Evolutionary conservation across 495 filamentous ascomycete genomes (phyloP).

Genomic region (Alectoria sarmentosa): DNA sequence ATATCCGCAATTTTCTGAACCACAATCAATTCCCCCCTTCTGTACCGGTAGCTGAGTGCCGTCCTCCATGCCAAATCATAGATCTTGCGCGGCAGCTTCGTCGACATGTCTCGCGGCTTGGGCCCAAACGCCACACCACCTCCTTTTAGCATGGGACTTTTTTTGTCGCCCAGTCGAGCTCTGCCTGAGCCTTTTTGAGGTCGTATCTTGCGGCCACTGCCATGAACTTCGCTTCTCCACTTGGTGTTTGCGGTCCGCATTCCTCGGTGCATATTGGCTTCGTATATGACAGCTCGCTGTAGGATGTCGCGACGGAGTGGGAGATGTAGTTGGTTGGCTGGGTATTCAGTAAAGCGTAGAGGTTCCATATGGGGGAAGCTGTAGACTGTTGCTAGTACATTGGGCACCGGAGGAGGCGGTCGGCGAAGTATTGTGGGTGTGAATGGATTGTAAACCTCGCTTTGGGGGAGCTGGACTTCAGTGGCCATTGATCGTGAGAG

Average conservation of each 20-base stretch:
- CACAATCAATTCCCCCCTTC: constrained; percentile 77
- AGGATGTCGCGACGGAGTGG: constrained; percentile 88
- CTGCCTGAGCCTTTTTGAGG: constrained; percentile 79
- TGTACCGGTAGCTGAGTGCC: constrained; percentile 84
- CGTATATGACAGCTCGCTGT: constrained; percentile 86
- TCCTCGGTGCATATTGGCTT: constrained; percentile 81
- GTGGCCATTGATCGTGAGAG: constrained; percentile 70
- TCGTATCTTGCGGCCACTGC: constrained; percentile 66
- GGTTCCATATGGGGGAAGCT: constrained; percentile 87
- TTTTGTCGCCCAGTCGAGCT: constrained; percentile 71
- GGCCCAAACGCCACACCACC: constrained; percentile 86
- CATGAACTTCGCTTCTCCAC: constrained; percentile 75
- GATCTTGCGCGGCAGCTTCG: constrained; percentile 74
- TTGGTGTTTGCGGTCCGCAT: constrained; percentile 76
- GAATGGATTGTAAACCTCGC: constrained; percentile 26
- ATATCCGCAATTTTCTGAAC: constrained; percentile 67
- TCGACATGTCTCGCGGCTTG: constrained; percentile 80
- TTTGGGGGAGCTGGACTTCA: constrained; percentile 43
- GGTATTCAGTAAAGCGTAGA: constrained; percentile 67
- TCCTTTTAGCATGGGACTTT: constrained; percentile 76
- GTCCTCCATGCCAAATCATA: constrained; percentile 97
- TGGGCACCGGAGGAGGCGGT: constrained; percentile 38
- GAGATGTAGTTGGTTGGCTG: constrained; percentile 70
- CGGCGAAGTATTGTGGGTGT: constrained; percentile 26
- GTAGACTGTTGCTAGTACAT: constrained; percentile 77